A percentile compares a stretch with the other conserved stretches of the same genome.
phyloP scores from a whole-genome alignment of 2,329 filamentous ascomycete genomes.

The Hypoxylon sp. region DNA sequence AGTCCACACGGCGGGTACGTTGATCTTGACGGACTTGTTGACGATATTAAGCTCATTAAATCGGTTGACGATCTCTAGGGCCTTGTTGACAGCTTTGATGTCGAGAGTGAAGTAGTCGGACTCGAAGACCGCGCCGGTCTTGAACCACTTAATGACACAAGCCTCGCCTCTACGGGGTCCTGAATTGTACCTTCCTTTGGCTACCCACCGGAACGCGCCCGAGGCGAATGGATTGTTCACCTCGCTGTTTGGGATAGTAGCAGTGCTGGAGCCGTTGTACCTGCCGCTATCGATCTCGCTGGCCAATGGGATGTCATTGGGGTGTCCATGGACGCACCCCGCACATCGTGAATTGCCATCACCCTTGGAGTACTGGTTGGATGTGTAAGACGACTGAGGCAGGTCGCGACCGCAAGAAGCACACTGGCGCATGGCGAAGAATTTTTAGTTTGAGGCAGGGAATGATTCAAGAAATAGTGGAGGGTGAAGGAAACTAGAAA shows the following conservation, averaged over 20 bases:
- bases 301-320: slow-evolving; percentile 21
- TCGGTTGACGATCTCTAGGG: slow-evolving; percentile 48
- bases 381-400: slow-evolving; percentile 41
- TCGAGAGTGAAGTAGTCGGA: slow-evolving; percentile 49
- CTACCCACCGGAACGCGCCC: slow-evolving; percentile 44
- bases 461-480: too few relatives aligned
- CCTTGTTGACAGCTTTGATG: slow-evolving; percentile 49
- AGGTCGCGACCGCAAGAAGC: slow-evolving; percentile 40
- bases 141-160: slow-evolving; percentile 53
- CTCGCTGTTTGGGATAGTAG: background rate
- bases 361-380: slow-evolving; percentile 40
- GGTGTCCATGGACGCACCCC: slow-evolving; percentile 34
- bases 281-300: slow-evolving; percentile 37
- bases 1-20: slow-evolving; percentile 48
- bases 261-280: slow-evolving; percentile 35
- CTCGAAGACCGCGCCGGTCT: slow-evolving; percentile 48
- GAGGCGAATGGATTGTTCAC: slow-evolving; percentile 38
- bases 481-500: too few relatives aligned
- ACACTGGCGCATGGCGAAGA: slow-evolving; percentile 34
- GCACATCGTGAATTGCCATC: slow-evolving; percentile 40
- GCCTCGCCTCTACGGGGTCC: slow-evolving; percentile 46
- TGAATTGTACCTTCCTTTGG: slow-evolving; percentile 43
- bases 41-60: slow-evolving; percentile 48
- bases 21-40: slow-evolving; percentile 48
- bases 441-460: too few relatives aligned